Conservation (phyloP, 257 asterid species). For the Rehmannia glutinosa region DNA sequence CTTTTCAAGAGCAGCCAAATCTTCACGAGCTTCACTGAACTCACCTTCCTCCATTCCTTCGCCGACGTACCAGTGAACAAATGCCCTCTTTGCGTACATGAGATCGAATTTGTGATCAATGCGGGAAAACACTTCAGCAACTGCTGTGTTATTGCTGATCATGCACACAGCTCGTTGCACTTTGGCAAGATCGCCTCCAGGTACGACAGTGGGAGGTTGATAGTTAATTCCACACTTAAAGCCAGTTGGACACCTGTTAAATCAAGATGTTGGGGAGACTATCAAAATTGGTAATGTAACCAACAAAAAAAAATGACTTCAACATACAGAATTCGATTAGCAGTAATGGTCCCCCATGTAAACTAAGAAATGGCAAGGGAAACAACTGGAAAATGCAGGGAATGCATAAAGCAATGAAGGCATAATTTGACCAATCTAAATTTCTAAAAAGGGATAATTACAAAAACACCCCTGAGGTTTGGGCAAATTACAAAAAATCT, state of each 20-base stretch:
- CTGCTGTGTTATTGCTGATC: conserved; percentile 52
- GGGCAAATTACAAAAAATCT: too few relatives aligned
- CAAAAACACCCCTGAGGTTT: background rate
- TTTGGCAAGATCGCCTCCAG: conserved; percentile 49
- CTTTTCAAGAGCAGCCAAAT: conserved; percentile 46
- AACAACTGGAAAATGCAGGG: background rate
- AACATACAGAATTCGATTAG: background rate
- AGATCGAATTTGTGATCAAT: conserved; percentile 49
- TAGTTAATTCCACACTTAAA: conserved; percentile 48
- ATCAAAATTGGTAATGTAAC: background rate
- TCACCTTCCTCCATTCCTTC: conserved; percentile 57
- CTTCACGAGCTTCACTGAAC: conserved; percentile 52
- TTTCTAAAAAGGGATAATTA: background rate
- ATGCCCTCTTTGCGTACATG: conserved; percentile 48
- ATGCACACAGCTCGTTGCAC: conserved; percentile 50
- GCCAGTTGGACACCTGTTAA: conserved; percentile 46
- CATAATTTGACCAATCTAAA: background rate
- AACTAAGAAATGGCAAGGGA: background rate
- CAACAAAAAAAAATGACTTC: background rate
- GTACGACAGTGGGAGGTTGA: conserved; percentile 44
- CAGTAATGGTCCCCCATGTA: too few relatives aligned
- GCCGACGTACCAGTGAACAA: conserved; percentile 48
- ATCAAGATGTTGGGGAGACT: too few relatives aligned
- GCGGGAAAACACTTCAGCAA: conserved; percentile 45
- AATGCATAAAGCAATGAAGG: background rate